Evolutionary conservation across 2,329 filamentous ascomycete species (phyloP).

Genomic region (Beauveria sp.): DNA sequence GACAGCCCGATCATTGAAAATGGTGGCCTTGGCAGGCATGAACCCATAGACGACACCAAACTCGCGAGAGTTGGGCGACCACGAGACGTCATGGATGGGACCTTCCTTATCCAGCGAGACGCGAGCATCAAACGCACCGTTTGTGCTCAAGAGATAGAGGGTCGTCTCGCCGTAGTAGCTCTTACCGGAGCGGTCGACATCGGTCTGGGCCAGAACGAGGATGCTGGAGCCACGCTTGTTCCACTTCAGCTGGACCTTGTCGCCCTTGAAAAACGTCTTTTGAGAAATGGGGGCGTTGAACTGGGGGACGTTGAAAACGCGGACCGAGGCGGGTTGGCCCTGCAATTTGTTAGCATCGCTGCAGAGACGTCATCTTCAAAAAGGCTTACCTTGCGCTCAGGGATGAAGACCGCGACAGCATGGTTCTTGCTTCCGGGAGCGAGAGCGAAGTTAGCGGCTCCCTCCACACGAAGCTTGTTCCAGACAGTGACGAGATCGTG

Average conservation of each 20-base stretch:
- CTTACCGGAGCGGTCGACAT: constrained; percentile 97
- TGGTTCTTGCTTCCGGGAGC: constrained; percentile 77
- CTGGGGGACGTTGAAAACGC: constrained; percentile 87
- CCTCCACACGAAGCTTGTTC: constrained; percentile 93
- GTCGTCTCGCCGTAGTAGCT: constrained; percentile 99
- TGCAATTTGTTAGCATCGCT: constrained; percentile 28
- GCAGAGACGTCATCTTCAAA: neutral
- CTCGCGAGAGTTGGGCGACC: constrained; percentile 96
- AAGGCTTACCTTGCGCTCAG: constrained; percentile 75
- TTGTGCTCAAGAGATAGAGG: constrained; percentile 88
- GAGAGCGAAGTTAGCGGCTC: constrained; percentile 80
- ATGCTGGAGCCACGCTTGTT: constrained; percentile 85
- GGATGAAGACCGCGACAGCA: constrained; percentile 89
- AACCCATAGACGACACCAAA: constrained; percentile 97
- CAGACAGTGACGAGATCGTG: constrained; percentile 78
- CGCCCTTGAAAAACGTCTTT: constrained; percentile 98
- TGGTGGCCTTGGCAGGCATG: constrained; percentile 98
- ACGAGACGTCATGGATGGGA: constrained; percentile 95
- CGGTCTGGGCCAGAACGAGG: constrained; percentile 92
- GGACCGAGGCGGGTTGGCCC: constrained; percentile 89
- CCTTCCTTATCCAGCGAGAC: constrained; percentile 93
- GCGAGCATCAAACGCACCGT: constrained; percentile 85
- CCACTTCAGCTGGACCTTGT: constrained; percentile 99
- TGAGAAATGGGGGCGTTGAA: constrained; percentile 80
- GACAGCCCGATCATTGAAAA: constrained; percentile 86